Conservation (phyloP, 768 basidiomycete genomes). For the Neoboletus magnificus region DNA sequence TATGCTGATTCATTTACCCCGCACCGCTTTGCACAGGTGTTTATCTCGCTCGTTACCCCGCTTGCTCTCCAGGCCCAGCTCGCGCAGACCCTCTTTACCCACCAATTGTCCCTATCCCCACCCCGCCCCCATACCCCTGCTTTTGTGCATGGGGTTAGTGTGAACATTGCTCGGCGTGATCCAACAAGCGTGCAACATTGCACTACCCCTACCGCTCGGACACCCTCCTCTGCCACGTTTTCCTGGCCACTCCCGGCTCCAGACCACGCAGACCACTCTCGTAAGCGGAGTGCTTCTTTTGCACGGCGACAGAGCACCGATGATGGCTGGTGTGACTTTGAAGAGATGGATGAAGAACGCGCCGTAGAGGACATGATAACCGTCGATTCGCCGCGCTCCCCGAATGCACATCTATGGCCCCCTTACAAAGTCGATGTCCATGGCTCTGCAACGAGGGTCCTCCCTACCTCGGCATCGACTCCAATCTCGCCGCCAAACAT, state of each 20-base stretch:
- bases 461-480: slow-evolving; percentile 21
- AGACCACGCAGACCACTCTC: slow-evolving; percentile 22
- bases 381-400: slow-evolving; percentile 29
- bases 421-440: slow-evolving; percentile 16
- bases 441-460: slow-evolving; percentile 15
- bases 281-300: slow-evolving; percentile 28
- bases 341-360: slow-evolving; percentile 44
- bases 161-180: slow-evolving; percentile 27
- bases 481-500: slow-evolving; percentile 12
- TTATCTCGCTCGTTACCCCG: slow-evolving; percentile 14
- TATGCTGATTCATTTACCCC: slow-evolving; percentile 22
- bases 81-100: slow-evolving; percentile 40
- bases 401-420: slow-evolving; percentile 24
- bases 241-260: slow-evolving; percentile 28
- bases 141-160: slow-evolving; percentile 20
- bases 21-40: slow-evolving; percentile 9
- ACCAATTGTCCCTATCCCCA: slow-evolving; percentile 26
- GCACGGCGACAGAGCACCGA: slow-evolving; percentile 24
- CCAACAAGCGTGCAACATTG: slow-evolving; percentile 38
- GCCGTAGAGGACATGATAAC: slow-evolving; percentile 46
- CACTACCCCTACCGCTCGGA: slow-evolving; percentile 39
- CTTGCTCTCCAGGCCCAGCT: slow-evolving; percentile 39
- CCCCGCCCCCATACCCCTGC: slow-evolving; percentile 15
- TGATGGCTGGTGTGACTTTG: slow-evolving; percentile 30
- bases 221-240: slow-evolving; percentile 30